phyloP scores from a whole-genome alignment of 2,329 filamentous ascomycete species.

The Xylaria multiplex region DNA sequence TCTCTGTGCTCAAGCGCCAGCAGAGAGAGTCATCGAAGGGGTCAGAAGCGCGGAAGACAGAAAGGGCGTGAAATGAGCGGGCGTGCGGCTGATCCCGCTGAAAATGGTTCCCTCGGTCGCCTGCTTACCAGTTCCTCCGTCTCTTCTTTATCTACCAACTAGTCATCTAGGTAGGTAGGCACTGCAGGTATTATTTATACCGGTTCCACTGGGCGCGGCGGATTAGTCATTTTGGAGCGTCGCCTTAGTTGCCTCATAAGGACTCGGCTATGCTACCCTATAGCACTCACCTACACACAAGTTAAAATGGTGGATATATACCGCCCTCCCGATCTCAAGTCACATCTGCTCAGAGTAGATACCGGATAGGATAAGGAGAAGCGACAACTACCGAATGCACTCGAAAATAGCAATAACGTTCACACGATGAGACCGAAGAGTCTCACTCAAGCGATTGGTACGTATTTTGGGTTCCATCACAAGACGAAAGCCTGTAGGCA shows the following conservation, averaged over 20 bases:
- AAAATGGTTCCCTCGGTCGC: conserved; percentile 35
- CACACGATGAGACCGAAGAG: neutral
- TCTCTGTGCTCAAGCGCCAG: conserved; percentile 36
- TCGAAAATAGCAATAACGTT: conserved; percentile 7
- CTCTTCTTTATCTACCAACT: conserved; percentile 26
- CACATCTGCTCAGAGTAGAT: neutral
- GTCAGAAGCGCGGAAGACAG: conserved; percentile 42
- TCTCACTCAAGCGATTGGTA: conserved; percentile 15
- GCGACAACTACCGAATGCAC: conserved; percentile 2
- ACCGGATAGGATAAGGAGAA: neutral
- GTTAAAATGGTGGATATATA: neutral
- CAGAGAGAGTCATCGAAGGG: conserved; percentile 47
- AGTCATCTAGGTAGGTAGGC: conserved; percentile 14
- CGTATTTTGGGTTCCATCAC: conserved; percentile 23
- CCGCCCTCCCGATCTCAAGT: conserved; percentile 3
- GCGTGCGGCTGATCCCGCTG: conserved; percentile 50
- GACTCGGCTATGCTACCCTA: conserved; percentile 31
- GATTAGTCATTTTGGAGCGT: conserved; percentile 37
- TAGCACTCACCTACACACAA: conserved; percentile 9
- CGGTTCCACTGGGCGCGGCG: conserved; percentile 36
- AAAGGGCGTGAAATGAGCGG: conserved; percentile 38
- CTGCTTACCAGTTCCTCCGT: conserved; percentile 41
- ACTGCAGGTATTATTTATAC: conserved; percentile 37
- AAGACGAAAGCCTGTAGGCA: conserved; percentile 29
- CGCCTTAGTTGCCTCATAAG: conserved; percentile 36